Evolutionary conservation across 768 basidiomycete genomes (phyloP).

Genomic region (Hydnomerulius pinastri): DNA sequence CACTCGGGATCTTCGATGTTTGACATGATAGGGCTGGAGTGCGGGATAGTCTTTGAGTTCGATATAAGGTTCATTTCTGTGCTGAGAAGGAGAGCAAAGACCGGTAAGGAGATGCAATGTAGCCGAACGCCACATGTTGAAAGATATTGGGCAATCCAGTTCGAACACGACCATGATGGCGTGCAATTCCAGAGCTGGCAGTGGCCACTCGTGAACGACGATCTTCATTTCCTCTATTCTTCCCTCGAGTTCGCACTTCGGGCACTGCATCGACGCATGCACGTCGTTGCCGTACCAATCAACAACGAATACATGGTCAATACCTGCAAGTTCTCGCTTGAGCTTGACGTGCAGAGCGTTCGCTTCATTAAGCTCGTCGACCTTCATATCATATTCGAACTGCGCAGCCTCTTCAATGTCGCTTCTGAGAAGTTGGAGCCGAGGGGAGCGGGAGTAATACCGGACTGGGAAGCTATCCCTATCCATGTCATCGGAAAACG

Average conservation of each 20-base stretch:
- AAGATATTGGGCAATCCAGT: conserved; percentile 38
- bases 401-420: conserved; percentile 34
- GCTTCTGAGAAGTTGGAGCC: conserved; percentile 26
- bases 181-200: conserved; percentile 29
- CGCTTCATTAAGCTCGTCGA: conserved; percentile 24
- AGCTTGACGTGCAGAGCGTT: conserved; percentile 26
- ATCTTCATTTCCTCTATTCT: conserved; percentile 30
- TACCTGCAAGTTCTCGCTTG: background rate
- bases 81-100: conserved; percentile 25
- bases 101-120: conserved; percentile 42
- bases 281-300: conserved; percentile 1
- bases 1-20: conserved; percentile 20
- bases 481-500: conserved; percentile 31
- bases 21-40: conserved; percentile 12
- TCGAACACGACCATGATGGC: conserved; percentile 44
- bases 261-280: conserved; percentile 12
- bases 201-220: conserved; percentile 46
- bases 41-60: conserved; percentile 14
- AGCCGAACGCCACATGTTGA: conserved; percentile 45
- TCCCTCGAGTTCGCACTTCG: conserved; percentile 32
- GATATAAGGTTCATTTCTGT: conserved; percentile 9
- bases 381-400: conserved; percentile 21
- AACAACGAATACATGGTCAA: conserved; percentile 8
- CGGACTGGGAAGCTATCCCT: conserved; percentile 33
- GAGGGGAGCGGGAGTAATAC: conserved; percentile 30